A percentile compares a stretch with the other conserved stretches of the same genome.
Evolutionary conservation across 805 yeast species (phyloP).

Genomic region (Cyberlindnera veronae): DNA sequence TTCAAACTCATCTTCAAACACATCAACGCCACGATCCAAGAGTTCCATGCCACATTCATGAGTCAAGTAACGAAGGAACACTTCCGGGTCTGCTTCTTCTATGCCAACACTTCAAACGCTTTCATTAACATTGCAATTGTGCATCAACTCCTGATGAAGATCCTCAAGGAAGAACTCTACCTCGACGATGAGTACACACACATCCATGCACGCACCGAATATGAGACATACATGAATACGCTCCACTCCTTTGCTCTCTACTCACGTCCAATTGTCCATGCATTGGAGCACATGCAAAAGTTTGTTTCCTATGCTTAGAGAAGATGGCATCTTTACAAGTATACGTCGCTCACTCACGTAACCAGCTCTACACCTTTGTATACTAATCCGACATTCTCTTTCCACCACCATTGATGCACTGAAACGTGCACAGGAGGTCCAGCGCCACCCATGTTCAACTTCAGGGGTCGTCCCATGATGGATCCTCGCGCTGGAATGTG

Average conservation of each 20-base stretch:
- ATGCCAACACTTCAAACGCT: slow-evolving; percentile 10
- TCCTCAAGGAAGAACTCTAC: slow-evolving; percentile 16
- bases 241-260: slow-evolving; percentile 4
- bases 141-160: slow-evolving; percentile 17
- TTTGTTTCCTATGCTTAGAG: slow-evolving; percentile 4
- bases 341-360: too few species aligned
- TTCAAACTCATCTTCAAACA: slow-evolving; percentile 19
- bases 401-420: too few species aligned
- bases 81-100: slow-evolving; percentile 16
- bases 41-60: slow-evolving; percentile 21
- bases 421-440: too few species aligned
- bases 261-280: slow-evolving; percentile 3
- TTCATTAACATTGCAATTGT: slow-evolving; percentile 25
- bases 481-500: too few species aligned
- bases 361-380: too few species aligned
- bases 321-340: too few species aligned
- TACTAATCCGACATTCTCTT: too few species aligned
- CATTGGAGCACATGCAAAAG: slow-evolving; percentile 10
- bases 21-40: slow-evolving; percentile 12
- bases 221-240: slow-evolving; percentile 5
- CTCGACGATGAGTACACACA: slow-evolving; percentile 18
- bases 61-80: slow-evolving; percentile 19
- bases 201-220: slow-evolving; percentile 1
- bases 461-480: too few species aligned
- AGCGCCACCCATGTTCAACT: too few species aligned